Evolutionary conservation across 2,329 filamentous ascomycete genomes (phyloP).

Genomic region (Eutypa lata): DNA sequence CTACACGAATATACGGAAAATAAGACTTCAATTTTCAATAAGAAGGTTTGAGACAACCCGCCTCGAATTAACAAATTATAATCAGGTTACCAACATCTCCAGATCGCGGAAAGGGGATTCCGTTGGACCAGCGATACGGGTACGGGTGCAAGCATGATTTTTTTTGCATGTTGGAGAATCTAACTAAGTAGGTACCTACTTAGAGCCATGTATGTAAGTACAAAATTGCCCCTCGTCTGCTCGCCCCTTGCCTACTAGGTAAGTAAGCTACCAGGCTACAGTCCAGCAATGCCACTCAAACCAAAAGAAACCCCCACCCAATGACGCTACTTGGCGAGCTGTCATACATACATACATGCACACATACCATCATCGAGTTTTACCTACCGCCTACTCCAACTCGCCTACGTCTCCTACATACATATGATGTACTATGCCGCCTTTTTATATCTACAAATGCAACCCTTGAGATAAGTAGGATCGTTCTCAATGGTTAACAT

Average conservation of each 20-base stretch:
- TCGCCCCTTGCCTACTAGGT: too few relatives aligned
- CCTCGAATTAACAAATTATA: background rate
- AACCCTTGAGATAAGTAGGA: too few relatives aligned
- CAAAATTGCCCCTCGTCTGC: too few relatives aligned
- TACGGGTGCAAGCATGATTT: background rate
- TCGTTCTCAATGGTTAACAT: too few relatives aligned
- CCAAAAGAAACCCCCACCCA: background rate
- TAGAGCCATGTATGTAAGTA: background rate
- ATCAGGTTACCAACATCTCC: background rate
- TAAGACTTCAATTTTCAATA: background rate
- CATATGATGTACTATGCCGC: too few relatives aligned
- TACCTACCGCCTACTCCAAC: too few relatives aligned
- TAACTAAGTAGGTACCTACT: background rate
- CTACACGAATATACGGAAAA: background rate
- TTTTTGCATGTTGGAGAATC: background rate
- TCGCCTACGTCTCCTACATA: too few relatives aligned
- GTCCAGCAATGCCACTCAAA: too few relatives aligned
- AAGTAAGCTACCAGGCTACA: too few relatives aligned
- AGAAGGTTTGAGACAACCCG: background rate
- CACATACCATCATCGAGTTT: background rate
- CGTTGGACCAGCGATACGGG: background rate
- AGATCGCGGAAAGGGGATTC: background rate
- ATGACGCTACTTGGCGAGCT: background rate
- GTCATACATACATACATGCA: background rate
- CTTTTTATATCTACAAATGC: too few relatives aligned